These are phyloP conservation scores for Crucibulum laeve DNA, from an alignment of 768 basidiomycete species.

Conservation along the genomic window DNA sequence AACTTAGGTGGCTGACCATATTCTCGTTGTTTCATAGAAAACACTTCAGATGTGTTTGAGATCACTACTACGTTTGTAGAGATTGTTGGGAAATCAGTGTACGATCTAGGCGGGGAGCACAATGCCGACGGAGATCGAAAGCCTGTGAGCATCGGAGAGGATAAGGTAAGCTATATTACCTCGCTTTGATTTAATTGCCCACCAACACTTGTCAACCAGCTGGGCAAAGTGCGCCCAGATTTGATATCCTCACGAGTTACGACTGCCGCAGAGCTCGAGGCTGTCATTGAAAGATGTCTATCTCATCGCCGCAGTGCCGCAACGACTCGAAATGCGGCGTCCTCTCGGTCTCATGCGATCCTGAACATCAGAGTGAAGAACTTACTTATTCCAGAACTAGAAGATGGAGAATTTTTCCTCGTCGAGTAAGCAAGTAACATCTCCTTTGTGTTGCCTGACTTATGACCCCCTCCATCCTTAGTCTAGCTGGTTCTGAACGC, in stretches of 20 bases:
- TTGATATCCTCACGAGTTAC: not conserved
- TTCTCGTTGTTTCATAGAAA: not conserved
- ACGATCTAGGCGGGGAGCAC: not conserved
- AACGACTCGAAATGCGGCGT: not conserved
- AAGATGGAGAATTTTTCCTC: not conserved
- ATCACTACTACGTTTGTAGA: not conserved
- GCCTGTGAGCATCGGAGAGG: not conserved
- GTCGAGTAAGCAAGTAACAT: not conserved
- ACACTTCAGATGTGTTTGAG: not conserved
- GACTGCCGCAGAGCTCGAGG: not conserved
- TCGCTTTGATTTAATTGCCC: not conserved
- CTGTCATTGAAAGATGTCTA: not conserved
- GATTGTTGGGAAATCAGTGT: not conserved
- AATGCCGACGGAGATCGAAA: not conserved
- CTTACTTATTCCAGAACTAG: not conserved
- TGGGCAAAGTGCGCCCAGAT: not conserved
- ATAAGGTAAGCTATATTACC: not conserved
- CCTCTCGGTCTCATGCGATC: not conserved
- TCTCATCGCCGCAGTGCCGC: not conserved
- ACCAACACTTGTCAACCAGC: not conserved
- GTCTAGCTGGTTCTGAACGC: not conserved
- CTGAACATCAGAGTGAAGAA: not conserved
- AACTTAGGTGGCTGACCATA: not conserved
- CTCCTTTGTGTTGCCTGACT: not conserved
- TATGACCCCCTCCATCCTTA: not conserved